Evolutionary conservation across 1,284 basidiomycete species (phyloP), one percentile per base, ranked within the genome.

Genomic region (Ganoderma boninense): DNA sequence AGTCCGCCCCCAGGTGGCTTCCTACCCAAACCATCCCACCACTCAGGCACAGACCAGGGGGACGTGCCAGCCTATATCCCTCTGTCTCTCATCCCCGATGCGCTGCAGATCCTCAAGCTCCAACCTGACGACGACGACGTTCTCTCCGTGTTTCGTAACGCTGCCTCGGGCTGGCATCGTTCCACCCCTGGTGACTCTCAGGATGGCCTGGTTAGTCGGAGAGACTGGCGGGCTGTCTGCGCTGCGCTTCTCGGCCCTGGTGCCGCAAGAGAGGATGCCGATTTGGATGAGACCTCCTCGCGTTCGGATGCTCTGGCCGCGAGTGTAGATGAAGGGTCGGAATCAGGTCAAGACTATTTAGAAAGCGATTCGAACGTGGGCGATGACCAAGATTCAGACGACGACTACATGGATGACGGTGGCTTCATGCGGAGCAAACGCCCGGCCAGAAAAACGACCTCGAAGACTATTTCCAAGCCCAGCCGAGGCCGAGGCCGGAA

Each of bases 181-280:
- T 8, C 40, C 20, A 78, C 62, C 78, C 49, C 74, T 42, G 26
- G 42, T 16, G 13, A 60, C 26, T 29, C 20, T 7, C 66, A 65
- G 16, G 68, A 73, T 49, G 67, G 32, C 18, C 29, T 69, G 20
- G 87, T 94, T 32, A 86, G 83, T 72, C 82, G 84, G 63, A 88
- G 89, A 49, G 92, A 94, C 76, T 94, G 91, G 91, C 85, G 91
- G 46, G 85, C 91, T 20, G 90, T 94, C 10, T 94, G 93, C 77
- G 87, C 90, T 16, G 90, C 90, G 2, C 80, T 94, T 3, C 82
- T 93, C 71, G 83, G 77, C 26, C 62, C 63, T 18, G 76, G 60
- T 4, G 77, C 77, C 26, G 80, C 79, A n/a, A 77, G 72, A 32
- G 60, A 60, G 0, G 82, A 80, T 26, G 78, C 70, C 6, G 76